Evolutionary conservation across 176 grass and related monocot species (phyloP).

Genomic region (Hyparrhenia diplandra): DNA sequence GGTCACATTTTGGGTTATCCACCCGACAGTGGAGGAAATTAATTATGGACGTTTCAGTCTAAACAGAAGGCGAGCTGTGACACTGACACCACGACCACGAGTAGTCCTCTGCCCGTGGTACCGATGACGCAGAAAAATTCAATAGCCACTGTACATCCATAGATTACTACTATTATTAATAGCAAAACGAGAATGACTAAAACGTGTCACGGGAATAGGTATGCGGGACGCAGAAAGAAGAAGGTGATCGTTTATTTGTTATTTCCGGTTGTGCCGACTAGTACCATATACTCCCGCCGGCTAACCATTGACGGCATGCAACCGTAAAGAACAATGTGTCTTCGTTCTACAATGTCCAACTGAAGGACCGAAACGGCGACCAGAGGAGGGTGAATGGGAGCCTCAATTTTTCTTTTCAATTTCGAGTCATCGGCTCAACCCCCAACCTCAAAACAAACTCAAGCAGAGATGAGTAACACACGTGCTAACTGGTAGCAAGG

Average conservation of each 20-base stretch:
- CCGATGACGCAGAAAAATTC: not conserved
- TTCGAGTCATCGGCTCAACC: too few species aligned
- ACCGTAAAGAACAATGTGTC: too few species aligned
- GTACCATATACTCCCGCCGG: too few species aligned
- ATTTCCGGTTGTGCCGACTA: too few species aligned
- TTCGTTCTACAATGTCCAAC: not conserved
- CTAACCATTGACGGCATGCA: too few species aligned
- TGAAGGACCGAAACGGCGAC: too few species aligned
- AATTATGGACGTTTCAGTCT: conserved; percentile 24
- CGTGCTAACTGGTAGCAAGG: too few species aligned
- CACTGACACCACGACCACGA: not conserved
- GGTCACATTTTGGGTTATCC: not conserved
- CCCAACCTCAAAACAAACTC: too few species aligned
- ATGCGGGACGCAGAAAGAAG: not conserved
- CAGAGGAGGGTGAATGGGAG: too few species aligned
- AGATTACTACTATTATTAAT: not conserved
- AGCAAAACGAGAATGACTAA: not conserved
- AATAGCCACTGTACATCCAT: not conserved
- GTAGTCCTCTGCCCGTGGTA: not conserved
- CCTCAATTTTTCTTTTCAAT: too few species aligned
- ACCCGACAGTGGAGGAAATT: not conserved
- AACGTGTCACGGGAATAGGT: not conserved
- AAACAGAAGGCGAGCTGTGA: not conserved
- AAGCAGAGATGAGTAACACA: too few species aligned
- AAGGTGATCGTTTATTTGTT: not conserved